Conservation (phyloP, 2,329 filamentous ascomycete species). For the Orbilia ellipsospora region DNA sequence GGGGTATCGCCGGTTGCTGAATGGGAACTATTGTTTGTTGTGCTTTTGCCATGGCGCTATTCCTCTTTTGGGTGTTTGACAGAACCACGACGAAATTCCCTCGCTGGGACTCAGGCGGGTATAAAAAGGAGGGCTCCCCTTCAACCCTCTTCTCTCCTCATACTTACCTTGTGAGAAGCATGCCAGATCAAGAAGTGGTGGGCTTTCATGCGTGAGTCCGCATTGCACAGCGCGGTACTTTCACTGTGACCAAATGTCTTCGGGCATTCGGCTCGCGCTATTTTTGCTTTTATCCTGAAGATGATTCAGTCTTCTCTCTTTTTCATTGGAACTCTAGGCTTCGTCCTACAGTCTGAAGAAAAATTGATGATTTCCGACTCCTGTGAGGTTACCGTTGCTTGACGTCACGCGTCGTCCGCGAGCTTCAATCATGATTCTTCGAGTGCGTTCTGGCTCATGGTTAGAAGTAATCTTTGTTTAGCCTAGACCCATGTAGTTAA, state of each 20-base stretch:
- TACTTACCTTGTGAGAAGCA: conserved; percentile 29
- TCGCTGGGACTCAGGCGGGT: neutral
- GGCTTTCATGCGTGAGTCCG: conserved; percentile 27
- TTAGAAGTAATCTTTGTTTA: too few relatives aligned
- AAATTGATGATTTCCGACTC: too few relatives aligned
- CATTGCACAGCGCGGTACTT: conserved; percentile 40
- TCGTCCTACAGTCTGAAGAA: conserved; percentile 5
- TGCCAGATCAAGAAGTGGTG: conserved; percentile 6
- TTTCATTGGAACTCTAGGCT: neutral
- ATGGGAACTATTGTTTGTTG: too few relatives aligned
- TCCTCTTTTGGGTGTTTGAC: neutral
- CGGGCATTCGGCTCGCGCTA: conserved; percentile 30
- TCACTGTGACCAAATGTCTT: conserved; percentile 29
- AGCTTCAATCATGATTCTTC: too few relatives aligned
- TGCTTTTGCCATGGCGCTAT: neutral
- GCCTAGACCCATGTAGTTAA: too few relatives aligned
- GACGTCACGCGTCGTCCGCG: too few relatives aligned
- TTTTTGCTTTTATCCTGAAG: conserved; percentile 19
- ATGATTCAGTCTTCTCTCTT: conserved; percentile 5
- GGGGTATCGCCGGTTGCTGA: too few relatives aligned
- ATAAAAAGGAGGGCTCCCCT: neutral
- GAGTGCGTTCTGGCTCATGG: too few relatives aligned
- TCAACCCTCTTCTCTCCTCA: conserved; percentile 15
- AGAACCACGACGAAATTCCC: neutral
- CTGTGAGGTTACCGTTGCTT: too few relatives aligned